Evolutionary conservation across 2,329 filamentous ascomycete species (phyloP), one percentile per base, ranked within the genome.

Genomic region (Chrysosporium queenslandicum): DNA sequence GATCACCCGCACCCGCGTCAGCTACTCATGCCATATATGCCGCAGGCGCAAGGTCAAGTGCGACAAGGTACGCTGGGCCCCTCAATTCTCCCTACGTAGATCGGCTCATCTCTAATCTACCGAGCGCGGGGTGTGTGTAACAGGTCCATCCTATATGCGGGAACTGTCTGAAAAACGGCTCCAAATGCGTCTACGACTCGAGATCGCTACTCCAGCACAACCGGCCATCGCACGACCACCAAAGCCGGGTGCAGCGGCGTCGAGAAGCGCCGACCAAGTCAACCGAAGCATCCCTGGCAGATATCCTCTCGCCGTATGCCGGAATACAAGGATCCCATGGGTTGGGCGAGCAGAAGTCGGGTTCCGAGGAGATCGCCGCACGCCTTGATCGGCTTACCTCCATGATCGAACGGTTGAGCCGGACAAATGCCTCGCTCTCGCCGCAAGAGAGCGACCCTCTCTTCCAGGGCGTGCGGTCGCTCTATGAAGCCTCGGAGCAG

Each of bases 21-120:
- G 71, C 57, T 74, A 74, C 56, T 72, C 69, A 56, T 74, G 72
- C 54, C 67, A 72, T 58, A 70, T 65, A 1, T 74, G 72, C 60
- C 68, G 72, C 45, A 61, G 68, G 53, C 66, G 72, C 27, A 74
- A 74, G 56, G 70, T 74, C 46, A 74, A 73, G 65, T 74, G 72
- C 55, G 57, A 56, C 47, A 60, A 58, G 53, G 58, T 57, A 39
- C 9, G 55, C 14, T n/a, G 3, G 11, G 29, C n/a, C 2, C 2
- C 37, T 30, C 25, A 20, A 4, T 5, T 16, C 34, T 9, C n/a
- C 14, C 34, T 4, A 18, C 2, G 6, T n/a, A 37, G 4, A 14
- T 9, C 34, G 8, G 12, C 36, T 39, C 37, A 12, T 16, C 9
- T 37, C 29, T 39, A 45, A 27, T 46, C 20, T 14, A 7, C n/a